Percentiles rank a stretch among this genome's conserved stretches.
phyloP scores from a whole-genome alignment of 2,329 filamentous ascomycete species.

The Cytospora piceae region DNA sequence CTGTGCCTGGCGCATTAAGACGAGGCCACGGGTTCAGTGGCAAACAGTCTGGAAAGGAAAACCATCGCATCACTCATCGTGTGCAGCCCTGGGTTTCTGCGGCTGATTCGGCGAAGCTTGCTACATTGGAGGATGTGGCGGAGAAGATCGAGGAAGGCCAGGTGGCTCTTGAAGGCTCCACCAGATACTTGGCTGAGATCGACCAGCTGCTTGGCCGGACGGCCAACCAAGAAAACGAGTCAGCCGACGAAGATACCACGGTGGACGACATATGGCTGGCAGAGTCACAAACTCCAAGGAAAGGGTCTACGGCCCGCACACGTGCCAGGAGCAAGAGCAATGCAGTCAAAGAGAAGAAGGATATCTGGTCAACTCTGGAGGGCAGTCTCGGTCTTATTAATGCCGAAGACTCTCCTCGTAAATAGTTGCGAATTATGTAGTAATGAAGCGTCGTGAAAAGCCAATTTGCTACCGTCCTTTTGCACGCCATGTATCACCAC shows the following conservation, averaged over 20 bases:
- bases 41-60: constrained; percentile 45
- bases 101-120: constrained; percentile 62
- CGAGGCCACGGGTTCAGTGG: constrained; percentile 49
- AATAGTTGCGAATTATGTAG: constrained; percentile 30
- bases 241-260: constrained; percentile 18
- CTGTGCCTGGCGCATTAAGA: constrained; percentile 44
- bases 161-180: constrained; percentile 57
- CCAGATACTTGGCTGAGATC: constrained; percentile 53
- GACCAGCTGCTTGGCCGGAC: constrained; percentile 51
- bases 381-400: constrained; percentile 59
- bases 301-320: constrained; percentile 32
- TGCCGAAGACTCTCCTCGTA: constrained; percentile 37
- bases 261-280: constrained; percentile 44
- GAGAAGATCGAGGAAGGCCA: constrained; percentile 64
- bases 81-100: constrained; percentile 64
- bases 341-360: constrained; percentile 37
- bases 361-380: constrained; percentile 57
- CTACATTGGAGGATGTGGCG: constrained; percentile 60
- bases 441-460: constrained; percentile 1
- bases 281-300: constrained; percentile 38
- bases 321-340: constrained; percentile 34
- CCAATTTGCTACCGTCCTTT: constrained; percentile 23
- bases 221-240: constrained; percentile 34
- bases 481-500: constrained; percentile 33
- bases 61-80: constrained; percentile 46